A percentile compares a stretch with the other conserved stretches of the same genome.
These are phyloP conservation scores for Entomortierella beljakovae DNA, from an alignment of 192 early-diverging fungal genomes.

Conservation along the genomic window DNA sequence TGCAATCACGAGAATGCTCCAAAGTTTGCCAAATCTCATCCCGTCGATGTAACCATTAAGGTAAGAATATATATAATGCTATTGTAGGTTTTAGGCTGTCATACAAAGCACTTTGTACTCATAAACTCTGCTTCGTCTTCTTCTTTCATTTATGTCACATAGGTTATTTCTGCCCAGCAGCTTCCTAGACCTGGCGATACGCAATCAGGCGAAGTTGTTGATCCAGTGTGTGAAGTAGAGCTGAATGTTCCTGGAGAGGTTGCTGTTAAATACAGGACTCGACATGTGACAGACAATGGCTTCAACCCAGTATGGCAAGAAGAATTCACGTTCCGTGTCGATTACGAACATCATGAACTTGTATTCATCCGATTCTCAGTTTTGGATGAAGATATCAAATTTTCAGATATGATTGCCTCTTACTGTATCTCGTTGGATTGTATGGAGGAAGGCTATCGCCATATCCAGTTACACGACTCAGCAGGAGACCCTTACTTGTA, in stretches of 20 bases:
- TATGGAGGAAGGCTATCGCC: slow-evolving; percentile 71
- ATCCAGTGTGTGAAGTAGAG: slow-evolving; percentile 74
- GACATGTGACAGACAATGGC: slow-evolving; percentile 66
- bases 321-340: slow-evolving; percentile 47
- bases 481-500: slow-evolving; percentile 74
- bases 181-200: slow-evolving; percentile 72
- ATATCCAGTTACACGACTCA: slow-evolving; percentile 71
- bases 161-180: slow-evolving; percentile 78
- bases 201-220: slow-evolving; percentile 59
- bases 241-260: slow-evolving; percentile 56
- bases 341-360: slow-evolving; percentile 53
- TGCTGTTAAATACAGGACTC: slow-evolving; percentile 62
- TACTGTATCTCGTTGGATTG: slow-evolving; percentile 58
- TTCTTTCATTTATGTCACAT: neutral
- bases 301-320: slow-evolving; percentile 60
- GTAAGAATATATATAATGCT: too few relatives aligned
- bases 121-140: neutral
- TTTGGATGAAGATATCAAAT: slow-evolving; percentile 56
- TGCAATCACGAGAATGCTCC: slow-evolving; percentile 41
- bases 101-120: neutral
- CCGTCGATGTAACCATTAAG: slow-evolving; percentile 47
- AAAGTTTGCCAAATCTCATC: slow-evolving; percentile 27
- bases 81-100: neutral
- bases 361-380: slow-evolving; percentile 58
- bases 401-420: slow-evolving; percentile 55